Evolutionary conservation across 176 grass and related monocot genomes (phyloP).

Genomic region (Carex kokanica): DNA sequence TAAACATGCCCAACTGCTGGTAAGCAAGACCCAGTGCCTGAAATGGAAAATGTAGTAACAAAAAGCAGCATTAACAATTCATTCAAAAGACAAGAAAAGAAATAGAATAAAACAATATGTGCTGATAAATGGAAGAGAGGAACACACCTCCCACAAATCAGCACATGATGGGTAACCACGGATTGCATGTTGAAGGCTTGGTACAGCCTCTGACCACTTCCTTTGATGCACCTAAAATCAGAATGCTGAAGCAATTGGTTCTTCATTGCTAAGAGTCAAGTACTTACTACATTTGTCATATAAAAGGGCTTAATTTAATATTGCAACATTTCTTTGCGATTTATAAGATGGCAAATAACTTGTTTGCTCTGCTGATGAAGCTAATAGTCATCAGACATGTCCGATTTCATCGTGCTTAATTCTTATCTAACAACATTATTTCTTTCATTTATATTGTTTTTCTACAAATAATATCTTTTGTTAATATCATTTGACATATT

Average conservation of each 20-base stretch:
- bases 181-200: conserved; percentile 86
- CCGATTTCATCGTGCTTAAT: neutral
- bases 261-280: neutral
- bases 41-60: conserved; percentile 35
- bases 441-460: neutral
- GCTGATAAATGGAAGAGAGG: neutral
- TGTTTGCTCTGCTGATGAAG: neutral
- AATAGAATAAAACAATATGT: conserved; percentile 6
- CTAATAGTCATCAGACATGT: neutral
- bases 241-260: conserved; percentile 23
- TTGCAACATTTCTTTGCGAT: conserved; percentile 16
- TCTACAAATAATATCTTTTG: conserved; percentile 1
- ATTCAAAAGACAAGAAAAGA: conserved; percentile 16
- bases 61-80: conserved; percentile 27
- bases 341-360: neutral
- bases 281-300: neutral
- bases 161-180: conserved; percentile 66
- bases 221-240: conserved; percentile 79
- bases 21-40: conserved; percentile 95
- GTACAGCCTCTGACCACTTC: conserved; percentile 85
- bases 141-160: conserved; percentile 91
- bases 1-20: conserved; percentile 96
- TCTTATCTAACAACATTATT: conserved; percentile 1
- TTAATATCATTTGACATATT: neutral
- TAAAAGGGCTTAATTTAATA: conserved; percentile 16